Conservation (phyloP, 495 filamentous ascomycete species). For the Aspergillus avenaceus region DNA sequence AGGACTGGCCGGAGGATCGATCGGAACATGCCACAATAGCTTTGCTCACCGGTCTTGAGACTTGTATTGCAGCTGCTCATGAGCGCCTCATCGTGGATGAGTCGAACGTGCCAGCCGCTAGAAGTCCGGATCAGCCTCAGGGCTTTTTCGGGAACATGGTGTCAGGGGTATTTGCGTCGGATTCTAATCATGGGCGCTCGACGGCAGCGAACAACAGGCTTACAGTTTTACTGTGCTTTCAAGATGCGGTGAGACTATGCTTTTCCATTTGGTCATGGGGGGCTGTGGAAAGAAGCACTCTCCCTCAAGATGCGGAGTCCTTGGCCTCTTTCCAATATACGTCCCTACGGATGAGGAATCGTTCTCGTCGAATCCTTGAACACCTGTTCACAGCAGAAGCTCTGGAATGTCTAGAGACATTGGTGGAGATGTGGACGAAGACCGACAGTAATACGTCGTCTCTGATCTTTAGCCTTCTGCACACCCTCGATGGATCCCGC, state of each 20-base stretch:
- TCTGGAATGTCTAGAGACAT: slow-evolving; percentile 89
- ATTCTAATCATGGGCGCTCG: slow-evolving; percentile 67
- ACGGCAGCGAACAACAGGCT: slow-evolving; percentile 87
- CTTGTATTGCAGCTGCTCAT: slow-evolving; percentile 82
- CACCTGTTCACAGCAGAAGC: slow-evolving; percentile 91
- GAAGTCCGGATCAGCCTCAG: slow-evolving; percentile 79
- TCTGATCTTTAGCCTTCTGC: slow-evolving; percentile 74
- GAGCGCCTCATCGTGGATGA: slow-evolving; percentile 77
- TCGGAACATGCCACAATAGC: slow-evolving; percentile 56
- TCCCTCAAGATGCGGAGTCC: slow-evolving; percentile 60
- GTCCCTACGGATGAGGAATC: slow-evolving; percentile 81
- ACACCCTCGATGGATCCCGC: slow-evolving; percentile 85
- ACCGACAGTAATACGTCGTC: slow-evolving; percentile 35
- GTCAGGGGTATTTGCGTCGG: slow-evolving; percentile 81
- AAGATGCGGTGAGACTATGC: slow-evolving; percentile 87
- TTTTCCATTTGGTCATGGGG: slow-evolving; percentile 97
- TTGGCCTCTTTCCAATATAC: slow-evolving; percentile 85
- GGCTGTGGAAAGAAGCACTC: slow-evolving; percentile 52
- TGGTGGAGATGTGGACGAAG: slow-evolving; percentile 75
- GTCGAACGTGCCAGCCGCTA: slow-evolving; percentile 57
- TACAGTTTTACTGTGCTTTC: slow-evolving; percentile 92
- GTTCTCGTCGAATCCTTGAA: slow-evolving; percentile 81
- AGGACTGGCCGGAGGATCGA: slow-evolving; percentile 40
- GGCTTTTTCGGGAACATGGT: slow-evolving; percentile 98
- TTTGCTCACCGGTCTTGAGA: slow-evolving; percentile 83